Conservation (phyloP, 257 asterid genomes). For the Ligustrum vulgare region DNA sequence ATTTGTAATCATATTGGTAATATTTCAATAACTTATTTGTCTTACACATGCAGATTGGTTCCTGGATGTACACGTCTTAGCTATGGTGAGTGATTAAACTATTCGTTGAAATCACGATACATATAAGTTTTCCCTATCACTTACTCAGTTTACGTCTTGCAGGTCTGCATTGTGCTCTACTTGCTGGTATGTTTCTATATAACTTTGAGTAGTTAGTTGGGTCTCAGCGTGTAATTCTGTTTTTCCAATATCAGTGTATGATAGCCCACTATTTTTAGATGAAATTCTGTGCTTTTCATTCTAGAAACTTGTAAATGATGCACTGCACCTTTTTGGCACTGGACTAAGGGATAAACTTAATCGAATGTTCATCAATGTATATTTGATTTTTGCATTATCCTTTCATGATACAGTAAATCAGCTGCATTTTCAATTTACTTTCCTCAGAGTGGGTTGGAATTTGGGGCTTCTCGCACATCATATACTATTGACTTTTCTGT, state of each 20-base stretch:
- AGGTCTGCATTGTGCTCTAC: conserved; percentile 94
- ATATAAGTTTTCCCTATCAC: conserved; percentile 15
- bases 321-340: background rate
- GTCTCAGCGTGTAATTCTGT: background rate
- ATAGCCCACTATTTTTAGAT: background rate
- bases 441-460: background rate
- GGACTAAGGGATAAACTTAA: background rate
- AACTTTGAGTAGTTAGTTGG: background rate
- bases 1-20: conserved; percentile 9
- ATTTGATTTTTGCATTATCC: background rate
- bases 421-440: background rate
- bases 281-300: background rate
- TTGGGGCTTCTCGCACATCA: background rate
- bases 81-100: conserved; percentile 63
- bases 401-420: background rate
- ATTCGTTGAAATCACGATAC: conserved; percentile 15
- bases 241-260: background rate
- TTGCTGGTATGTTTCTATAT: conserved; percentile 63
- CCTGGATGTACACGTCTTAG: conserved; percentile 89
- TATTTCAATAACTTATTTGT: conserved; percentile 19
- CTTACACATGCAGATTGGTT: conserved; percentile 62
- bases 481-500: too few species aligned
- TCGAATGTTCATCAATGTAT: background rate
- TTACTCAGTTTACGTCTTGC: conserved; percentile 37
- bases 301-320: background rate